These are phyloP conservation scores for Geotrichum klebahnii DNA, from an alignment of 1,139 yeast genomes.

Conservation along the genomic window DNA sequence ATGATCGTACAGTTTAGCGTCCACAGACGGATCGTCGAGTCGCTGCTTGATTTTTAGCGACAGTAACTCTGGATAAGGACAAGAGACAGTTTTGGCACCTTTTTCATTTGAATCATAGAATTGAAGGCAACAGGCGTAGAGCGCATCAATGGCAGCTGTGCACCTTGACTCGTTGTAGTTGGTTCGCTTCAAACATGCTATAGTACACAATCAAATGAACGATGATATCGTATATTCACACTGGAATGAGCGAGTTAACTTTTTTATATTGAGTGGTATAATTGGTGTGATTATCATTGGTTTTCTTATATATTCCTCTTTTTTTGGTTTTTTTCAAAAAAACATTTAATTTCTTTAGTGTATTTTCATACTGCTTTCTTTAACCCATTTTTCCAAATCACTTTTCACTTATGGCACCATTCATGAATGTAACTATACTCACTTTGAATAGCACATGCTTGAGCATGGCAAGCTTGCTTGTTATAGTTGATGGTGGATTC, in stretches of 20 bases:
- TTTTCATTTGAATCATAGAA: conserved; percentile 49
- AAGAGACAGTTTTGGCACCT: conserved; percentile 49
- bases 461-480: conserved; percentile 48
- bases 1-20: conserved; percentile 28
- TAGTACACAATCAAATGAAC: too few relatives aligned
- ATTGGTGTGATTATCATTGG: not conserved
- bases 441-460: conserved; percentile 65
- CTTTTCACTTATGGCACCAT: too few relatives aligned
- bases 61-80: conserved; percentile 57
- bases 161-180: conserved; percentile 63
- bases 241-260: not conserved
- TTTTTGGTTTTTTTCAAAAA: too few relatives aligned
- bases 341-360: too few relatives aligned
- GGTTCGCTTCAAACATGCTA: conserved; percentile 50
- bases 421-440: too few relatives aligned
- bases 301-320: not conserved
- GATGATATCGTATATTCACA: too few relatives aligned
- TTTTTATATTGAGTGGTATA: not conserved
- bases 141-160: conserved; percentile 52
- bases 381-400: too few relatives aligned
- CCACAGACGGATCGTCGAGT: conserved; percentile 26
- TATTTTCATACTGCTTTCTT: too few relatives aligned
- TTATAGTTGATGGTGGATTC: conserved; percentile 20
- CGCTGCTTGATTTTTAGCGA: conserved; percentile 57
- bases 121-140: conserved; percentile 59